Percentiles rank a stretch among this genome's conserved stretches.
Evolutionary conservation across 139 green algal species (phyloP).

Genomic region (Desmodesmus armatus): DNA sequence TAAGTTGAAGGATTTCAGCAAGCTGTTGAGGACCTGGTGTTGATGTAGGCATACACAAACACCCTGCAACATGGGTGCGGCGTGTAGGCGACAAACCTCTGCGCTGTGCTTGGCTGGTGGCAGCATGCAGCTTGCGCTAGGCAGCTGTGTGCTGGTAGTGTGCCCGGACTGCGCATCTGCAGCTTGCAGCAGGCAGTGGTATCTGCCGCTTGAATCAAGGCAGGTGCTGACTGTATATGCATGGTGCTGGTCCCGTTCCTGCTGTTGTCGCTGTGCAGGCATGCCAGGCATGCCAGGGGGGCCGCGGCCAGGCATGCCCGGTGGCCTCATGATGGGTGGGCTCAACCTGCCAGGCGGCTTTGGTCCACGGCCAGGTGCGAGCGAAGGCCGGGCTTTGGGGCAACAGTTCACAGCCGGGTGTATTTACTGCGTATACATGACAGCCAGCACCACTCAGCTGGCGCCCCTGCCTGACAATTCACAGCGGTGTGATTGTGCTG

Average conservation of each 20-base stretch:
- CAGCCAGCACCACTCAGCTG: not conserved
- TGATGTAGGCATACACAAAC: too few relatives aligned
- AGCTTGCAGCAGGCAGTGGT: not conserved
- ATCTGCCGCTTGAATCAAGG: not conserved
- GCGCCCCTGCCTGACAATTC: not conserved
- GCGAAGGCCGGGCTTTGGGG: too few relatives aligned
- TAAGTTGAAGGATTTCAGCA: too few relatives aligned
- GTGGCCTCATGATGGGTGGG: not conserved
- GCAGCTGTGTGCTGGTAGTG: not conserved
- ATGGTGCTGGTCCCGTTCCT: not conserved
- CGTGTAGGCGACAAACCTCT: too few relatives aligned
- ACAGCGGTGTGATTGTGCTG: not conserved
- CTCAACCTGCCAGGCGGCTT: slow-evolving; percentile 32
- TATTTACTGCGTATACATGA: not conserved
- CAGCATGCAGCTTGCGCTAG: too few relatives aligned
- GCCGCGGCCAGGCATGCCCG: slow-evolving; percentile 14
- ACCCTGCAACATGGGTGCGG: too few relatives aligned
- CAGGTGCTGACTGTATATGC: not conserved
- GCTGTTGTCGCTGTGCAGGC: not conserved
- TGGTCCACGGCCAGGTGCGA: not conserved
- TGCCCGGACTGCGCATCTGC: not conserved
- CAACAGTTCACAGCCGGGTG: too few relatives aligned
- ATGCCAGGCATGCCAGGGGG: not conserved
- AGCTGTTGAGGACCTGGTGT: too few relatives aligned
- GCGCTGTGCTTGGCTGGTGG: not conserved